A percentile compares a stretch with the other conserved stretches of the same genome.
phyloP scores from a whole-genome alignment of 371 early-diverging fungal species.

The Synchytrium microbalum region DNA sequence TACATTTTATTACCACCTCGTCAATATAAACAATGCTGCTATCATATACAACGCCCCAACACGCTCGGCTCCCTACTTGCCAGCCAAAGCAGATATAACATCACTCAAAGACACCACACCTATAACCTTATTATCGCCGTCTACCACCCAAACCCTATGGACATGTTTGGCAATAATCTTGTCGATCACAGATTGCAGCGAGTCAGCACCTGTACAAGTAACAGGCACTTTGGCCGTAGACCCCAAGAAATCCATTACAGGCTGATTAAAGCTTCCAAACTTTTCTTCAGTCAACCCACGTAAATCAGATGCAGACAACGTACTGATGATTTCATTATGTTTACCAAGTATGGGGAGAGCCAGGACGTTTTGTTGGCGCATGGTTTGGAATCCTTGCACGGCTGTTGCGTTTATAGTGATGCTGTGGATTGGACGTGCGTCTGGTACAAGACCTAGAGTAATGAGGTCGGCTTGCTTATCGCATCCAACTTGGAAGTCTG shows the following conservation, averaged over 20 bases:
- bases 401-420: constrained; percentile 22
- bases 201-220: constrained; percentile 11
- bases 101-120: constrained; percentile 29
- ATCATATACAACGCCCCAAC: too few species aligned
- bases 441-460: constrained; percentile 5
- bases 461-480: neutral
- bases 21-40: too few species aligned
- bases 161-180: constrained; percentile 15
- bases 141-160: constrained; percentile 27
- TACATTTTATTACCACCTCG: too few species aligned
- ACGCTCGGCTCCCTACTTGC: too few species aligned
- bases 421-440: constrained; percentile 8
- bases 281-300: constrained; percentile 21
- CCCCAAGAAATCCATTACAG: constrained; percentile 24
- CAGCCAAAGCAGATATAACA: constrained; percentile 14
- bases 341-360: constrained; percentile 25
- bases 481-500: neutral
- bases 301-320: constrained; percentile 22
- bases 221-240: neutral
- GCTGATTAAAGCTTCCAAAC: constrained; percentile 10
- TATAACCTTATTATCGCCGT: constrained; percentile 10
- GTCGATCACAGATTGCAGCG: constrained; percentile 16
- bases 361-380: constrained; percentile 16
- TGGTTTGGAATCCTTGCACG: constrained; percentile 21
- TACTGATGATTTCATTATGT: constrained; percentile 18